Evolutionary conservation across 495 filamentous ascomycete species (phyloP).

Genomic region (Lophiotrema nucula): DNA sequence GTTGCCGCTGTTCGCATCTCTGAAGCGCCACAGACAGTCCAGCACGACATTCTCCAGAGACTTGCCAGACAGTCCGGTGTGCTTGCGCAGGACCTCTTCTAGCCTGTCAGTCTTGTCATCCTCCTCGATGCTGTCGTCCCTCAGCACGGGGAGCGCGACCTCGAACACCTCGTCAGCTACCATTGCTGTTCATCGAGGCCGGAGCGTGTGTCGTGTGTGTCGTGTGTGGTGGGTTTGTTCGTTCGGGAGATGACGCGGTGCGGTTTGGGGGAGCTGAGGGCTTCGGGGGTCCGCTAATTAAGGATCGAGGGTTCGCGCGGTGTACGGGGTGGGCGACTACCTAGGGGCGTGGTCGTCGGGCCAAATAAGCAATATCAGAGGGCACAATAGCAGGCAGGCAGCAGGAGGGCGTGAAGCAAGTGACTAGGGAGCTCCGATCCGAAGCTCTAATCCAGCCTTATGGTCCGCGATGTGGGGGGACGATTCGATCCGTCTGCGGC

Average conservation of each 20-base stretch:
- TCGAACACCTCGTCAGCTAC: slow-evolving; percentile 90
- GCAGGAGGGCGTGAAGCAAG: background rate
- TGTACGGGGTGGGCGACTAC: background rate
- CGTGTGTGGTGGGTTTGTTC: background rate
- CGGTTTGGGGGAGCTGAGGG: background rate
- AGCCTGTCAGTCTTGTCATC: slow-evolving; percentile 94
- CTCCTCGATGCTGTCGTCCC: slow-evolving; percentile 79
- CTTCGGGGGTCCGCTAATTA: slow-evolving; percentile 1
- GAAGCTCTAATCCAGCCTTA: slow-evolving; percentile 15
- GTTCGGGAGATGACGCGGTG: background rate
- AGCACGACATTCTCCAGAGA: slow-evolving; percentile 86
- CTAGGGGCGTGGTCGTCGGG: background rate
- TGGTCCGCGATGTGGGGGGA: slow-evolving; percentile 8
- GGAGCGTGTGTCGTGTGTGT: background rate
- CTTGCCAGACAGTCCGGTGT: slow-evolving; percentile 72
- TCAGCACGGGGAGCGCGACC: slow-evolving; percentile 81
- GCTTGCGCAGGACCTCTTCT: slow-evolving; percentile 77
- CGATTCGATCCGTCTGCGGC: background rate
- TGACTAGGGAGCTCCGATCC: background rate
- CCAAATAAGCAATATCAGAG: slow-evolving; percentile 1
- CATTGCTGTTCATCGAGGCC: slow-evolving; percentile 52
- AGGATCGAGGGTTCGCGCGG: background rate
- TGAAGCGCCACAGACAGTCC: slow-evolving; percentile 88
- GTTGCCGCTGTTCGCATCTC: slow-evolving; percentile 71
- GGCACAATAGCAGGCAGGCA: background rate